Conservation (phyloP, 257 asterid species). For the Nicotiana sylvestris region DNA sequence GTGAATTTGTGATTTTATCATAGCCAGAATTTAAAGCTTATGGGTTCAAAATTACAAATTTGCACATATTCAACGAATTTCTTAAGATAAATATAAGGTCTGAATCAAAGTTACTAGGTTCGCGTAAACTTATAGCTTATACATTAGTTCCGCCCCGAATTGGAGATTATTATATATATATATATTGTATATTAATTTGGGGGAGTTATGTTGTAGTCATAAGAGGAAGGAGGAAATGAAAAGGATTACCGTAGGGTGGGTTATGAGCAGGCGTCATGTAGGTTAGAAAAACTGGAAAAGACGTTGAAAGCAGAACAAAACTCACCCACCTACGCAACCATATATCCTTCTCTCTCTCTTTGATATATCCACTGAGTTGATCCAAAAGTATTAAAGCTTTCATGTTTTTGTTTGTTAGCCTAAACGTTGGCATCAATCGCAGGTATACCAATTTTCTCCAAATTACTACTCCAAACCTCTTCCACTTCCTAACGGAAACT, state of each 20-base stretch:
- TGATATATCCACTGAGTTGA: not conserved
- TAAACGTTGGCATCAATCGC: slow-evolving; percentile 76
- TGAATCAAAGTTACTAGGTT: no score
- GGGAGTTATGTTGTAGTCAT: not conserved
- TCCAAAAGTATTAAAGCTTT: not conserved
- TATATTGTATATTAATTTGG: no score
- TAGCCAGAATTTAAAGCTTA: no score
- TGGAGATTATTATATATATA: no score
- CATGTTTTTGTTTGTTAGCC: slow-evolving; percentile 40
- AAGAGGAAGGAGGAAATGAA: not conserved
- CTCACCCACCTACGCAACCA: slow-evolving; percentile 58
- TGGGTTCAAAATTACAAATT: no score
- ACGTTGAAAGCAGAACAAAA: slow-evolving; percentile 57
- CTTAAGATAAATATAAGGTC: no score
- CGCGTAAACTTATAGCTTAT: no score
- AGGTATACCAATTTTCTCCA: slow-evolving; percentile 45
- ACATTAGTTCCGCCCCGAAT: no score
- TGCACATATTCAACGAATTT: no score
- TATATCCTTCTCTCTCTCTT: not conserved
- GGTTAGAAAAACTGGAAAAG: slow-evolving; percentile 44
- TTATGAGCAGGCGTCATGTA: slow-evolving; percentile 42
- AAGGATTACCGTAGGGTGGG: slow-evolving; percentile 29
- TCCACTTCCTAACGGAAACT: slow-evolving; percentile 68
- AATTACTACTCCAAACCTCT: slow-evolving; percentile 39
- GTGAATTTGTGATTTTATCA: no score